Conservation (phyloP, 495 filamentous ascomycete species). For the Hypomontagnella monticulosa region DNA sequence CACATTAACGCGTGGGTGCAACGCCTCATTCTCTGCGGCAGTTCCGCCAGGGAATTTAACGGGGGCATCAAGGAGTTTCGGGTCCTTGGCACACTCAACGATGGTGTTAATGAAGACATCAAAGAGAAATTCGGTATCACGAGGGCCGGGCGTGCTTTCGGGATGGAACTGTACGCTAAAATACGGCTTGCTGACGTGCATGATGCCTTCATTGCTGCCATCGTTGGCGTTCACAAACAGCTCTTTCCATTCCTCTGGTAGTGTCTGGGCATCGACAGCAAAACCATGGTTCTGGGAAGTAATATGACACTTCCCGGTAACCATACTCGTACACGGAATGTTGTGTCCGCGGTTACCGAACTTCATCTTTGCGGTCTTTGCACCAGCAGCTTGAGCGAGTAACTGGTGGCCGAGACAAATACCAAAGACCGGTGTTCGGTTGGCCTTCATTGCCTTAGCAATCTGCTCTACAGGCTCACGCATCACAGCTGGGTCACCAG, state of each 20-base stretch:
- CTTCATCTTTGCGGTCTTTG: slow-evolving; percentile 93
- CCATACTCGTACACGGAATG: slow-evolving; percentile 94
- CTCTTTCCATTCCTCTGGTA: slow-evolving; percentile 85
- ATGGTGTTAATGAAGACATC: slow-evolving; percentile 94
- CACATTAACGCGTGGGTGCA: slow-evolving; percentile 79
- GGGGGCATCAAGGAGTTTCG: slow-evolving; percentile 69
- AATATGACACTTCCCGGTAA: slow-evolving; percentile 96
- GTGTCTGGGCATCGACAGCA: slow-evolving; percentile 81
- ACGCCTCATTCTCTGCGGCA: slow-evolving; percentile 75
- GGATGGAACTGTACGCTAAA: slow-evolving; percentile 99
- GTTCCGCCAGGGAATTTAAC: slow-evolving; percentile 88
- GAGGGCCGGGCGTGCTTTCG: slow-evolving; percentile 92
- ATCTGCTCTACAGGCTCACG: slow-evolving; percentile 79
- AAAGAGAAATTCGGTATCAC: slow-evolving; percentile 97
- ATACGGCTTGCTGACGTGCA: slow-evolving; percentile 83
- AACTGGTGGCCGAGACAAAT: slow-evolving; percentile 98
- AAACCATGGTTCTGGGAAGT: slow-evolving; percentile 98
- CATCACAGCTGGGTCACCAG: slow-evolving; percentile 91
- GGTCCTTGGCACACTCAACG: slow-evolving; percentile 67
- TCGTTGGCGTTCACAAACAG: slow-evolving; percentile 98
- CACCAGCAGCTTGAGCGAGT: slow-evolving; percentile 88
- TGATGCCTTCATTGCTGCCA: slow-evolving; percentile 95
- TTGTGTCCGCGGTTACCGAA: slow-evolving; percentile 99
- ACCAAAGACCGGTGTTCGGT: slow-evolving; percentile 88
- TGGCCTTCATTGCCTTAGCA: slow-evolving; percentile 72